Percentiles rank a stretch among this genome's conserved stretches.
phyloP scores from a whole-genome alignment of 2,329 filamentous ascomycete species.

The Fusarium sp. region DNA sequence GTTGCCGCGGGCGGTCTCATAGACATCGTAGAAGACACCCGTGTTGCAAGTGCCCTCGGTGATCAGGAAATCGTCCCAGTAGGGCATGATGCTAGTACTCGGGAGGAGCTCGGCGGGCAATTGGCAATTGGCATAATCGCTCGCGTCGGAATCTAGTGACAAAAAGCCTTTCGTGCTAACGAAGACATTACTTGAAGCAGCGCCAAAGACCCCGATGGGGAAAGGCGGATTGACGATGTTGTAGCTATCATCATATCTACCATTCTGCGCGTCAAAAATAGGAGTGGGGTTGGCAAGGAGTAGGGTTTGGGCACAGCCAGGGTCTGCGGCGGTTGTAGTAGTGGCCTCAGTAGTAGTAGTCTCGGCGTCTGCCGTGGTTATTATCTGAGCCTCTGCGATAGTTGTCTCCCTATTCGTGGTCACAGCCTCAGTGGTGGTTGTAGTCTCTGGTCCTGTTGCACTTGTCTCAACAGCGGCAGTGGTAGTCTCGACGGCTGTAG shows the following conservation, averaged over 20 bases:
- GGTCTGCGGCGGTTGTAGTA: neutral
- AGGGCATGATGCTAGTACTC: neutral
- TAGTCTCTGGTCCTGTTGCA: neutral
- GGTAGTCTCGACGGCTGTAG: neutral
- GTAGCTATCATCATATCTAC: no score
- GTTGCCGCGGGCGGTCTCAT: neutral
- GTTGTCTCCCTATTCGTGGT: neutral
- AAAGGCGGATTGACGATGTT: neutral
- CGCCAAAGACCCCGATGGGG: neutral
- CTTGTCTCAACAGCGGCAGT: neutral
- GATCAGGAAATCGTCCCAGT: neutral
- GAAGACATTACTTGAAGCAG: rapidly evolving
- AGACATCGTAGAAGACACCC: neutral
- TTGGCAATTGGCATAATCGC: no score
- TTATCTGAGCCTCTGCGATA: neutral
- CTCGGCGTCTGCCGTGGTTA: neutral
- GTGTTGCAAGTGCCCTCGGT: rapidly evolving
- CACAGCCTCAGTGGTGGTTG: neutral
- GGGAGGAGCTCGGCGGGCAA: neutral
- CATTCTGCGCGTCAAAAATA: neutral
- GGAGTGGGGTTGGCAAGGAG: neutral
- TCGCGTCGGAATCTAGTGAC: no score
- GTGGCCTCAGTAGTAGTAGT: neutral
- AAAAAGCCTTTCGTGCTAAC: neutral
- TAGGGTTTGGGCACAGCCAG: neutral